A percentile compares a stretch with the other conserved stretches of the same genome.
Conservation (phyloP, 1,284 basidiomycete species). For the Hortiboletus rubellus region DNA sequence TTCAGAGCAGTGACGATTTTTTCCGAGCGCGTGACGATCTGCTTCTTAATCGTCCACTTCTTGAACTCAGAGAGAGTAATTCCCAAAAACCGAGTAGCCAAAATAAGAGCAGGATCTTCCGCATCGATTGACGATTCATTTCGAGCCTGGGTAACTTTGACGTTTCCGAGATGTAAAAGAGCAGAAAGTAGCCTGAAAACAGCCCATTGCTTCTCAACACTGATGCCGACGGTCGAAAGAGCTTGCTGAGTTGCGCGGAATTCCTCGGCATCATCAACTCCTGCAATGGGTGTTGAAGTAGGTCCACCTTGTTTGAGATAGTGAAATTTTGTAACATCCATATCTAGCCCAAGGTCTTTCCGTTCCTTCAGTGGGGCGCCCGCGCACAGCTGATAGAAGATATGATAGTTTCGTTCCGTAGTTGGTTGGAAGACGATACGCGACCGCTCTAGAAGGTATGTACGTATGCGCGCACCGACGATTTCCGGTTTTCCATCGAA, state of each 20-base stretch:
- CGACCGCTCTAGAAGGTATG: constrained; percentile 96
- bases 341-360: constrained; percentile 90
- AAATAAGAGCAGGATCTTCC: constrained; percentile 76
- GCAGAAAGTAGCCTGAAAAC: constrained; percentile 95
- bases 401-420: constrained; percentile 98
- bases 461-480: constrained; percentile 95
- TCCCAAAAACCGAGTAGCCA: constrained; percentile 89
- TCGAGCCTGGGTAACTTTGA: constrained; percentile 82
- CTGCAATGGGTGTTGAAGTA: constrained; percentile 79
- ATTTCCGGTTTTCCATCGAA: constrained; percentile 96
- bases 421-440: constrained; percentile 97
- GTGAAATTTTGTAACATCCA: constrained; percentile 84
- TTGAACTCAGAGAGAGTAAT: constrained; percentile 94
- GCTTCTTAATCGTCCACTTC: constrained; percentile 99
- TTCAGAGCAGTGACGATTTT: constrained; percentile 92
- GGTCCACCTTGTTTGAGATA: constrained; percentile 95
- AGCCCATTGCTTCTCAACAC: constrained; percentile 97
- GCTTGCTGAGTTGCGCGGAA: constrained; percentile 94
- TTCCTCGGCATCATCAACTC: constrained; percentile 95
- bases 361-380: constrained; percentile 95
- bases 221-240: constrained; percentile 94
- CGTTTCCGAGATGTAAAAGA: constrained; percentile 94
- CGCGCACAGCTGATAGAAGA: constrained; percentile 99
- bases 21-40: constrained; percentile 92
- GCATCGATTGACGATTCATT: constrained; percentile 87